Base-by-base conservation (phyloP, 2,329 filamentous ascomycete species). In the Fusarium devonianum region DNA sequence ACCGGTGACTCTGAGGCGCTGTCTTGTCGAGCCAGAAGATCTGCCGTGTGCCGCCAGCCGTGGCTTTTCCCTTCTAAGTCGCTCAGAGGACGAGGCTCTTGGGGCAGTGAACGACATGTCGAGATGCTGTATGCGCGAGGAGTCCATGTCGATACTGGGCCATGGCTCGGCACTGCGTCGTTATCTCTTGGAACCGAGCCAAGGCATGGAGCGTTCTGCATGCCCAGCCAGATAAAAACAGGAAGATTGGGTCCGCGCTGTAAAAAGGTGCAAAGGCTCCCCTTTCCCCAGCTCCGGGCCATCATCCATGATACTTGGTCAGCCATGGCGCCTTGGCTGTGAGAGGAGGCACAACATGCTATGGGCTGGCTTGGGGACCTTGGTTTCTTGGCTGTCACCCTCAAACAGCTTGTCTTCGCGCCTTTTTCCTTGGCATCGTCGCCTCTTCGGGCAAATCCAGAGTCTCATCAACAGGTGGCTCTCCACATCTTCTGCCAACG, bases 371-470 rank as follows among this genome's bases (percentile, higher is more conserved):
- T 19, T 4, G 32, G 44, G 19, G 53, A 29, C 40, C 53, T 60
- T 33, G 40, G 53, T 30, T n/a, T 53, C 53, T 60, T 58, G 55
- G 56, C 56, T 34, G 17, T 45, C 40, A 25, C 32, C 26, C 19
- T 55, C 39, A 29, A 57, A 37, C 42, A 22, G 43, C 53, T 58
- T 39, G 46, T 28, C 46, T 45, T 29, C 43, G 41, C 43, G 46
- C 46, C 26, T 37, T 40, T 36, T 25, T n/a, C 45, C 58, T 57
- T 62, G 55, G 55, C 58, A 62, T 60, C 56, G 25, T 44, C 35
- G 45, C 45, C 55, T 54, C 55, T 37, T 60, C 52, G 58, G 51
- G 36, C 58, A 60, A 62, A 62, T 44, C 28, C 48, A n/a, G 30
- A 29, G 19, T 16, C 49, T 44, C 23, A 51, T 50, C 51, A 59